Evolutionary conservation across 2,329 filamentous ascomycete genomes (phyloP).

Genomic region (Zelopaecilomyces penicillatus): DNA sequence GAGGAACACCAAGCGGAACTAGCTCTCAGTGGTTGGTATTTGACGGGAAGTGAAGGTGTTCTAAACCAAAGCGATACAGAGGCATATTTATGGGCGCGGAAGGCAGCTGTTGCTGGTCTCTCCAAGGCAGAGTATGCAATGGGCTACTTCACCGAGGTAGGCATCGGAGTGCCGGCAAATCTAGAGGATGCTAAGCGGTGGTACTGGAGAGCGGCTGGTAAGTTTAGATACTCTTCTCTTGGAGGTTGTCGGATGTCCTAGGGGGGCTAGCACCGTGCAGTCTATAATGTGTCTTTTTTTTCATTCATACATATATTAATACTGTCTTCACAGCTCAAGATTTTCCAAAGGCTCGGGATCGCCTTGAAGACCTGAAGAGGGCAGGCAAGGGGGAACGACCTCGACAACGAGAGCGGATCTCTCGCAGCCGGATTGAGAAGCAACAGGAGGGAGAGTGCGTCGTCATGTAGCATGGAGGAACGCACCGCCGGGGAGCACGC

Average conservation of each 20-base stretch:
- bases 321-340: slow-evolving; percentile 61
- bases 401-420: slow-evolving; percentile 70
- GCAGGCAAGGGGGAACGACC: slow-evolving; percentile 59
- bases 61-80: slow-evolving; percentile 89
- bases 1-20: slow-evolving; percentile 91
- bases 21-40: slow-evolving; percentile 82
- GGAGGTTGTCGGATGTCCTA: too few species aligned
- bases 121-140: slow-evolving; percentile 97
- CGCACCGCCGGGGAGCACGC: too few species aligned
- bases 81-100: slow-evolving; percentile 93
- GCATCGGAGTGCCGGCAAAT: slow-evolving; percentile 79
- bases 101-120: slow-evolving; percentile 78
- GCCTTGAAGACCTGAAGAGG: slow-evolving; percentile 84
- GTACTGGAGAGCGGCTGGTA: slow-evolving; percentile 96
- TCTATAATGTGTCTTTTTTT: not conserved
- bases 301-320: not conserved
- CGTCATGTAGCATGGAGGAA: slow-evolving; percentile 54
- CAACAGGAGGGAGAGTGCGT: slow-evolving; percentile 84
- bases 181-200: slow-evolving; percentile 93
- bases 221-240: slow-evolving; percentile 35
- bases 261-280: too few species aligned
- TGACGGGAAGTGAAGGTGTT: slow-evolving; percentile 83
- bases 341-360: slow-evolving; percentile 85
- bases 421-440: slow-evolving; percentile 70
- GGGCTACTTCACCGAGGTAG: slow-evolving; percentile 92